phyloP scores from a whole-genome alignment of 2,329 filamentous ascomycete species.

The Penicillium vulpinum region DNA sequence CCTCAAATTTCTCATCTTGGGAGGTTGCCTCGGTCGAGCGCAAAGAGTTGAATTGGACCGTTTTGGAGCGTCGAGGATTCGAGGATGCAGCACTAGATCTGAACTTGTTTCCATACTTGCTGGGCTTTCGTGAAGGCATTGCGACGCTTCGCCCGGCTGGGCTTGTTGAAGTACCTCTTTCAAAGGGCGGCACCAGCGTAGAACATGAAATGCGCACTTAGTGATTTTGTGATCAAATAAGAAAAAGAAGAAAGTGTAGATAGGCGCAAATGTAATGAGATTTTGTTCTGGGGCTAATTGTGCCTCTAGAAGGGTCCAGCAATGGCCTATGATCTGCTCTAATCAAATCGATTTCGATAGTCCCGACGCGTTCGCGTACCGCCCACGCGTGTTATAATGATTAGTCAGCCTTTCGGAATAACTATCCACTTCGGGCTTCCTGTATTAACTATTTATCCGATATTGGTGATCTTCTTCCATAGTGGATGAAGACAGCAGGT shows the following conservation, averaged over 20 bases:
- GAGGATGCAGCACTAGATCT: conserved; percentile 45
- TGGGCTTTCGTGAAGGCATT: conserved; percentile 55
- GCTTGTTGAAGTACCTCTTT: conserved; percentile 25
- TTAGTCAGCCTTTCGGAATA: conserved; percentile 29
- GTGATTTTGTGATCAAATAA: neutral
- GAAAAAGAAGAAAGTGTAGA: neutral
- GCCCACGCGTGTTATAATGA: conserved; percentile 28
- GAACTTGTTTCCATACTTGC: conserved; percentile 65
- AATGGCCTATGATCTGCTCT: conserved; percentile 17
- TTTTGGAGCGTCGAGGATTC: conserved; percentile 63
- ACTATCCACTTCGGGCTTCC: conserved; percentile 9
- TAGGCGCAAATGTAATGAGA: neutral
- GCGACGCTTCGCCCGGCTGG: conserved; percentile 28
- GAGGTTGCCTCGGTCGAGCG: conserved; percentile 81
- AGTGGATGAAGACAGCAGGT: neutral
- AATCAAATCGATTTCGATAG: conserved; percentile 20
- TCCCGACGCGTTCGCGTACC: conserved; percentile 38
- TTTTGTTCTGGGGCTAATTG: conserved; percentile 9
- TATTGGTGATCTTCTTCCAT: conserved; percentile 11
- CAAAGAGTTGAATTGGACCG: conserved; percentile 73
- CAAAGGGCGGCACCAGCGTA: conserved; percentile 12
- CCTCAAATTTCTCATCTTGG: conserved; percentile 88
- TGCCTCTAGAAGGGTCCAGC: conserved; percentile 16
- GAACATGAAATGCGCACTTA: conserved; percentile 27
- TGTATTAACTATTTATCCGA: conserved; percentile 15